phyloP scores from a whole-genome alignment of 148 eudicot genomes.

The Spergularia marina region DNA sequence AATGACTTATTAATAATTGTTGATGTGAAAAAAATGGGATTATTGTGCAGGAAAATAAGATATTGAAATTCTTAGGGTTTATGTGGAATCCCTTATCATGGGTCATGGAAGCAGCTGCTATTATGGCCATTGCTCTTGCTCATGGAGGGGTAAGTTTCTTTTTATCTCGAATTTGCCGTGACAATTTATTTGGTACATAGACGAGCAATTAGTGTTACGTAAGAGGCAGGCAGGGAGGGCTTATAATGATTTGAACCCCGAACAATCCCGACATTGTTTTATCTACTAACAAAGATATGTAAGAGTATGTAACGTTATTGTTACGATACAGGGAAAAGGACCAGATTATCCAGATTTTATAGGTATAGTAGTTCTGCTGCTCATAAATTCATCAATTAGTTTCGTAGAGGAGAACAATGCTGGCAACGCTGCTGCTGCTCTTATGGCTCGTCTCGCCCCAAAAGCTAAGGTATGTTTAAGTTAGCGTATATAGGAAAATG shows the following conservation, averaged over 20 bases:
- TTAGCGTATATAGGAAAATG: too few relatives aligned
- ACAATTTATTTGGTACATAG: not conserved
- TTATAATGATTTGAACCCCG: too few relatives aligned
- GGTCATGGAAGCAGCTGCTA: conserved; percentile 73
- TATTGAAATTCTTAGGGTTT: conserved; percentile 41
- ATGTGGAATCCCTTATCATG: conserved; percentile 63
- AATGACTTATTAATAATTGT: too few relatives aligned
- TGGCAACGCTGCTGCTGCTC: conserved; percentile 51
- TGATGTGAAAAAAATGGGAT: not conserved
- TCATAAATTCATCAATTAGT: conserved; percentile 45
- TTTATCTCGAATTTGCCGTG: not conserved
- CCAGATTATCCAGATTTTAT: conserved; percentile 51
- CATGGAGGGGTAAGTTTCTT: conserved; percentile 35
- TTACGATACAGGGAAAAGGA: conserved; percentile 27
- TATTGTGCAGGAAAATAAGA: conserved; percentile 34
- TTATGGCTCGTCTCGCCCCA: conserved; percentile 56
- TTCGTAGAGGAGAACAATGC: conserved; percentile 51
- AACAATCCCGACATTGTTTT: not conserved
- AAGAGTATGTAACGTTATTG: not conserved
- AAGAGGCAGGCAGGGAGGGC: too few relatives aligned
- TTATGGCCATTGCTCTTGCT: conserved; percentile 52
- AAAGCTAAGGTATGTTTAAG: conserved; percentile 50
- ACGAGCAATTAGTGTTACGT: too few relatives aligned
- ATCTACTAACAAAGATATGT: not conserved
- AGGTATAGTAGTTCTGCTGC: conserved; percentile 50